Evolutionary conservation across 176 grass and related monocot genomes (phyloP), one percentile per base, ranked within the genome.

Genomic region (Zoysia pacifica): DNA sequence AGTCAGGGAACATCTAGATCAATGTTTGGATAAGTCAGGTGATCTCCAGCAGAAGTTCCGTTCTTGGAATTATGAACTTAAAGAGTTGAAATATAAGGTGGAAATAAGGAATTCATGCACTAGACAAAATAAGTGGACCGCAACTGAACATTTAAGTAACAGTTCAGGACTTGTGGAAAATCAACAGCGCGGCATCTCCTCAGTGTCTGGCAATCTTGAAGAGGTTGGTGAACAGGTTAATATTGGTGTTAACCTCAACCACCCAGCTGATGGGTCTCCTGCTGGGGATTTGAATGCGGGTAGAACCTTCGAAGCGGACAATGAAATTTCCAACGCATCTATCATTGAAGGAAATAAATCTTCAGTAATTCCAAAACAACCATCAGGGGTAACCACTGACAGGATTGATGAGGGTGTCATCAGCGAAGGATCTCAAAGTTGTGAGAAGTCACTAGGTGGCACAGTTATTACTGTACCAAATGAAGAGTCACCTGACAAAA

Each of bases 1-100:
- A 73, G 81, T 98, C 53, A 92, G 81, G 80, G 95, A 98, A 72
- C 90, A 98, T 75, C 73, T 98, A 44, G 95, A 98, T 79, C 92
- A 94, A 70, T 94, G 90, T 79, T 81, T 87, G 44, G 95, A 98
- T 41, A 98, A 89, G 65, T 93, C 80, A 48, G 79, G 76, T 85
- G 95, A 98, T 67, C 70, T 98, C 16, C 95, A 94, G 79, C 90
- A 98, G 79, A 98, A 93, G 81, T 89, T 93, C 36, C 86, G 84
- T 40, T 77, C 75, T 62, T 62, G 89, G 78, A 86, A 81, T 87
- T 86, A 82, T 49, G 95, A 98, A 77, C 78, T 87, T 84, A 94
- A 85, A 90, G 93, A 89, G 82, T 78, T 93, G 61, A 98, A 93
- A 88, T 84, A 85, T 77, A 92, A 59, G 82, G 81, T 91, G 68